A percentile compares a stretch with the other conserved stretches of the same genome.
Evolutionary conservation across 169 alveolate species (phyloP).

Genomic region (Besnoitia besnoiti): DNA sequence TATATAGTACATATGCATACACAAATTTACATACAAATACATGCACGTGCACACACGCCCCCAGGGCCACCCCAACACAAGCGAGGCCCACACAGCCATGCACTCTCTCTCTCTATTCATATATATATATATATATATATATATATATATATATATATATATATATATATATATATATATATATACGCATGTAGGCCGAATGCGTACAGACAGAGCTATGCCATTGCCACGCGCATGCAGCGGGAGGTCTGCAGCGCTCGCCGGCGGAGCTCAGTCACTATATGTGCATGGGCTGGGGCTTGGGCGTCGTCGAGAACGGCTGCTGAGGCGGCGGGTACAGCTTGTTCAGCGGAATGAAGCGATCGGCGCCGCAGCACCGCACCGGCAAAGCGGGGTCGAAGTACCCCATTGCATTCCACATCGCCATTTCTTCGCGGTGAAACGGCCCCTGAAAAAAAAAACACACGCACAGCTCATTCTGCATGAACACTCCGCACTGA

Average conservation of each 20-base stretch:
- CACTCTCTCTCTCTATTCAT: no score
- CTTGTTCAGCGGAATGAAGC: slow-evolving; percentile 75
- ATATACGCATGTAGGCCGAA: no score
- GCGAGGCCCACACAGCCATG: no score
- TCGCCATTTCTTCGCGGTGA: slow-evolving; percentile 71
- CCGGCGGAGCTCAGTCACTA: no score
- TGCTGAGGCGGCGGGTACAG: slow-evolving; percentile 74
- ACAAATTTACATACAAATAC: no score
- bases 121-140: no score
- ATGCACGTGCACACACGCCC: background rate
- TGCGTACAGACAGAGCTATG: background rate
- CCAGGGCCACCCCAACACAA: no score
- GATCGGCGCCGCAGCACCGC: slow-evolving; percentile 75
- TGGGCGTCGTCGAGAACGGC: slow-evolving; percentile 75
- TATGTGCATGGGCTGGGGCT: slow-evolving; percentile 66
- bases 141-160: no score
- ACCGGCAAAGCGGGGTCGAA: slow-evolving; percentile 79
- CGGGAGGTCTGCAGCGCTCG: no score
- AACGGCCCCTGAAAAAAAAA: slow-evolving; percentile 73
- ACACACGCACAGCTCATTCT: background rate
- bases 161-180: no score
- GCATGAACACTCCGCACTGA: background rate
- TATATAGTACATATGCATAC: no score
- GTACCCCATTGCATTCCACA: slow-evolving; percentile 76
- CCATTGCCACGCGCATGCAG: no score